Evolutionary conservation across 371 early-diverging fungal genomes (phyloP).

Genomic region (Mortierella sp.): DNA sequence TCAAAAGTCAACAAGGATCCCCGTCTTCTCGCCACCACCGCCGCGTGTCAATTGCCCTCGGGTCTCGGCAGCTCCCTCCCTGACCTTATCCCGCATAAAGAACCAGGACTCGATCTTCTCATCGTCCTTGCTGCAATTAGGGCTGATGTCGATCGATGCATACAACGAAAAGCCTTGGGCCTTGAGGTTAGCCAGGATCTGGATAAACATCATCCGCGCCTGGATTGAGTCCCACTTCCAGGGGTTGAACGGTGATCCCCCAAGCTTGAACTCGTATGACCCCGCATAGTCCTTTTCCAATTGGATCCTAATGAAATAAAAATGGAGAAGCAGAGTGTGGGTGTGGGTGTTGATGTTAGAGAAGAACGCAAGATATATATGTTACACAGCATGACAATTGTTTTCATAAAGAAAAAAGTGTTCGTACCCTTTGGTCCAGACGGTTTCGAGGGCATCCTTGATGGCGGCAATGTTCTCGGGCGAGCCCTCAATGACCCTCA

Average conservation of each 20-base stretch:
- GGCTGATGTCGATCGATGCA: constrained; percentile 38
- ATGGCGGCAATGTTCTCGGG: constrained; percentile 18
- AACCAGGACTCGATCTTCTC: constrained; percentile 43
- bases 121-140: constrained; percentile 22
- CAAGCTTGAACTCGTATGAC: constrained; percentile 43
- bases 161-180: constrained; percentile 38
- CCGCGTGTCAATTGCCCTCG: not conserved
- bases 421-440: constrained; percentile 24
- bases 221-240: constrained; percentile 23
- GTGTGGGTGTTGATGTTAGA: not conserved
- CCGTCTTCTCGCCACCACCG: not conserved
- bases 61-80: not conserved
- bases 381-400: too few species aligned
- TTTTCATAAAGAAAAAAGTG: not conserved
- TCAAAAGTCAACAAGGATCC: not conserved
- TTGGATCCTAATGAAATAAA: constrained; percentile 22
- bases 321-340: not conserved
- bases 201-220: constrained; percentile 38
- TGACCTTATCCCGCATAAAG: constrained; percentile 12
- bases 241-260: constrained; percentile 35
- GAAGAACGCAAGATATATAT: not conserved
- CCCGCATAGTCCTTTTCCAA: constrained; percentile 17
- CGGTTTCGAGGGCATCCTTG: constrained; percentile 22
- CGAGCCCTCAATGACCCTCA: constrained; percentile 47
- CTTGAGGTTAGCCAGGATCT: constrained; percentile 34